These are phyloP conservation scores for Lasiodiplodia hormozganensis DNA, from an alignment of 2,329 filamentous ascomycete species.

Conservation along the genomic window DNA sequence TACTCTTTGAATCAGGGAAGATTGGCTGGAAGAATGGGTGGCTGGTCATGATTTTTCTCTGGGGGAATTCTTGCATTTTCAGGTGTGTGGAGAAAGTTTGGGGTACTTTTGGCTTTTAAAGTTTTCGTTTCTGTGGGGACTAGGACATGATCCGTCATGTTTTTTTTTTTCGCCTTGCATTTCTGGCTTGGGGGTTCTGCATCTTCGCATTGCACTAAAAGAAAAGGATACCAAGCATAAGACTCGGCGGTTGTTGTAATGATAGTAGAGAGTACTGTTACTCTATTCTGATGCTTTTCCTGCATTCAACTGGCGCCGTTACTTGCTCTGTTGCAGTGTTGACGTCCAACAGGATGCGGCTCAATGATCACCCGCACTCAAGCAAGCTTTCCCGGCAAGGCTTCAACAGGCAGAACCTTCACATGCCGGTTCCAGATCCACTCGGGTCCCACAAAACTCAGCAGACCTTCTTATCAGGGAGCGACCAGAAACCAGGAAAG, in stretches of 20 bases:
- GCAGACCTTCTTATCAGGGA: background rate
- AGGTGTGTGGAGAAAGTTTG: constrained; percentile 8
- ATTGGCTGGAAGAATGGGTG: background rate
- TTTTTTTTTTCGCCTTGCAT: background rate
- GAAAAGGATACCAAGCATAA: constrained; percentile 18
- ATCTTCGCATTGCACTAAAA: background rate
- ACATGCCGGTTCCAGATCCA: background rate
- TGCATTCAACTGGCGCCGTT: background rate
- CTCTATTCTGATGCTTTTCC: background rate
- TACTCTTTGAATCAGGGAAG: constrained; percentile 8
- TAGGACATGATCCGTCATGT: background rate
- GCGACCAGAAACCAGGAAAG: background rate
- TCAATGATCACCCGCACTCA: background rate
- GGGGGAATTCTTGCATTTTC: constrained; percentile 13
- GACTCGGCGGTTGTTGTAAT: background rate
- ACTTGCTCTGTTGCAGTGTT: no score
- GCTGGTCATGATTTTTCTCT: background rate
- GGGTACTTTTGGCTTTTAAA: background rate
- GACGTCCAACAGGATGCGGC: background rate
- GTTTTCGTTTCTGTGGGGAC: background rate
- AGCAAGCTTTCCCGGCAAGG: background rate
- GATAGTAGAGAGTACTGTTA: constrained; percentile 1
- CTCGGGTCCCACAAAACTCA: background rate
- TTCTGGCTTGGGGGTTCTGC: constrained; percentile 2
- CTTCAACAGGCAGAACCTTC: background rate